phyloP scores from a whole-genome alignment of 2,329 filamentous ascomycete species.

The Trichophyton simii region DNA sequence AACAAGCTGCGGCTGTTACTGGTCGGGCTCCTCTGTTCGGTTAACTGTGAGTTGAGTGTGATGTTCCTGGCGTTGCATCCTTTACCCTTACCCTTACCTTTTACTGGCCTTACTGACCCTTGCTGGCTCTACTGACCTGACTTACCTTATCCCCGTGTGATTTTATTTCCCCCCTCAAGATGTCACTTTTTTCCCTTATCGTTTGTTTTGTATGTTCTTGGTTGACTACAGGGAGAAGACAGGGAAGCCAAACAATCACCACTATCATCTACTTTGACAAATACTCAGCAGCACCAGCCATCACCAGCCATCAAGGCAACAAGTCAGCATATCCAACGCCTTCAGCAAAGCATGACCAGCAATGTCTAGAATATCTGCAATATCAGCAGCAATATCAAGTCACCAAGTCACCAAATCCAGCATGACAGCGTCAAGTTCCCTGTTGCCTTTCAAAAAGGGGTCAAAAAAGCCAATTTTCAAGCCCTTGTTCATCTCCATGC shows the following conservation, averaged over 20 bases:
- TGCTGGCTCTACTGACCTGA: too few species aligned
- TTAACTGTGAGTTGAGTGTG: not conserved
- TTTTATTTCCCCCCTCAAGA: not conserved
- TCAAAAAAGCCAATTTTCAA: not conserved
- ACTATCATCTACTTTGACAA: not conserved
- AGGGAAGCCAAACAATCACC: not conserved
- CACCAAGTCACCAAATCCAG: not conserved
- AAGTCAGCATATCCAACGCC: too few species aligned
- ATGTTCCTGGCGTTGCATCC: not conserved
- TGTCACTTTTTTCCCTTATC: not conserved
- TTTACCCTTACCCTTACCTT: too few species aligned
- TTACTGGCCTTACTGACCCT: too few species aligned
- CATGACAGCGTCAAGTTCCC: not conserved
- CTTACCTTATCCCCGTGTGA: not conserved
- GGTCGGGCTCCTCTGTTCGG: slow-evolving; percentile 1
- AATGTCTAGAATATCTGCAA: too few species aligned
- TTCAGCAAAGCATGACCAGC: not conserved
- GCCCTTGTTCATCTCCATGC: slow-evolving; percentile 3
- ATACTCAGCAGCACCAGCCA: not conserved
- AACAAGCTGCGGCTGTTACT: not conserved
- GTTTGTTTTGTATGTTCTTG: not conserved
- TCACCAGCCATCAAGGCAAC: too few species aligned
- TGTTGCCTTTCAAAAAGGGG: not conserved
- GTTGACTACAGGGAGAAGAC: slow-evolving; percentile 5
- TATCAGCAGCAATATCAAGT: not conserved